These are phyloP conservation scores for Calonectria naviculata DNA, from an alignment of 2,329 filamentous ascomycete genomes.

Conservation along the genomic window DNA sequence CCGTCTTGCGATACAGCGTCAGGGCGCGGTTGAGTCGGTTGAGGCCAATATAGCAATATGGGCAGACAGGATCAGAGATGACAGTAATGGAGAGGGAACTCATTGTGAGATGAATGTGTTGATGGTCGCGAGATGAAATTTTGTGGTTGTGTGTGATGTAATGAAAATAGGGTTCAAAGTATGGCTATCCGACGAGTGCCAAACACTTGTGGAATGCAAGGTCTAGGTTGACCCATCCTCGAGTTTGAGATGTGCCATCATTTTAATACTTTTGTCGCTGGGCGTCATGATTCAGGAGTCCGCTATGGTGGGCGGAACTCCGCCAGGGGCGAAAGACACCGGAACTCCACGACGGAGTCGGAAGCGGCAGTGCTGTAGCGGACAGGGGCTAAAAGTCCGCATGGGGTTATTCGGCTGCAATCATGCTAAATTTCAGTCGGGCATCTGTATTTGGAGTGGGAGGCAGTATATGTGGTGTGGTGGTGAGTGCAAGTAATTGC, in stretches of 20 bases:
- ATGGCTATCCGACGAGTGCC: neutral
- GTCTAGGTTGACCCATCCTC: neutral
- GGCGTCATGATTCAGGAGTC: neutral
- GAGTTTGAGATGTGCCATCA: neutral
- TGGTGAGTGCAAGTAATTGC: neutral
- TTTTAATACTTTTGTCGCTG: neutral
- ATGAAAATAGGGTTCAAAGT: neutral
- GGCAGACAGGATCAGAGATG: conserved; percentile 85
- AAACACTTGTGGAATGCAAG: neutral
- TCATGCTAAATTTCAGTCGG: no score
- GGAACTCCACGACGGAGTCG: neutral
- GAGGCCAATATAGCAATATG: conserved; percentile 84
- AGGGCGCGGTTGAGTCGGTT: conserved; percentile 81
- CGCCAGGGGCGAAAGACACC: conserved; percentile 21
- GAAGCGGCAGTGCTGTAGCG: neutral
- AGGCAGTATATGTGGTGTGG: neutral
- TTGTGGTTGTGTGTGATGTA: neutral
- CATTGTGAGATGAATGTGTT: conserved; percentile 59
- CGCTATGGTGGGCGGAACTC: conserved; percentile 34
- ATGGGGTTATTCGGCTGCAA: neutral
- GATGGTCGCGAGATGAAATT: no score
- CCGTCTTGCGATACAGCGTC: conserved; percentile 68
- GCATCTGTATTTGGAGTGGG: neutral
- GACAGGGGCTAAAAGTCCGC: neutral
- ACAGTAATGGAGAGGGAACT: conserved; percentile 81